phyloP scores from a whole-genome alignment of 768 basidiomycete species.

The Auricularia sp. region DNA sequence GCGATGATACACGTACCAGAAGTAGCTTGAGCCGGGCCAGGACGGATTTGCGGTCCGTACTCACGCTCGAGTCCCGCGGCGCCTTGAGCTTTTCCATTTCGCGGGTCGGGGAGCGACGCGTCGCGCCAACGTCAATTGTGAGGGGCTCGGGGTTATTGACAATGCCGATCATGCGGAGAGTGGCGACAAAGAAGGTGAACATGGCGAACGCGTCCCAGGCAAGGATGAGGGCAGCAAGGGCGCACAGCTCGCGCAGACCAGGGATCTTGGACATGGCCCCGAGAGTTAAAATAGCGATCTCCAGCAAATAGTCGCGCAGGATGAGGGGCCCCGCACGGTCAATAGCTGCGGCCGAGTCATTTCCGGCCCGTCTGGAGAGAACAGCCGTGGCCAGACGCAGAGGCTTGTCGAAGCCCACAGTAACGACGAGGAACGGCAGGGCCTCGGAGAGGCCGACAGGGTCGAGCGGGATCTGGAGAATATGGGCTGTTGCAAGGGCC shows the following conservation, averaged over 20 bases:
- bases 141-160: not conserved
- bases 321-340: slow-evolving; percentile 70
- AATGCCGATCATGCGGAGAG: slow-evolving; percentile 75
- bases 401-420: slow-evolving; percentile 96
- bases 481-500: slow-evolving; percentile 65
- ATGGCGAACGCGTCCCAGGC: slow-evolving; percentile 80
- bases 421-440: slow-evolving; percentile 94
- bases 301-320: slow-evolving; percentile 86
- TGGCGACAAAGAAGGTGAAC: slow-evolving; percentile 80
- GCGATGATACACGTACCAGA: slow-evolving; percentile 37
- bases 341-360: slow-evolving; percentile 75
- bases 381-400: slow-evolving; percentile 84
- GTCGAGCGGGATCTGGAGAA: slow-evolving; percentile 78
- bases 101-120: slow-evolving; percentile 1
- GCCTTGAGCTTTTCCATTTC: slow-evolving; percentile 15
- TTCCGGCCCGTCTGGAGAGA: slow-evolving; percentile 72
- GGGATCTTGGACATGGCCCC: slow-evolving; percentile 82
- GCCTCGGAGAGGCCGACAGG: slow-evolving; percentile 91
- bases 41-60: slow-evolving; percentile 21
- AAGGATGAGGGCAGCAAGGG: slow-evolving; percentile 82
- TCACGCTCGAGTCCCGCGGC: slow-evolving; percentile 35
- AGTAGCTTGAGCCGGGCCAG: slow-evolving; percentile 82
- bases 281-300: slow-evolving; percentile 78
- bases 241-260: slow-evolving; percentile 89
- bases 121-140: not conserved